Evolutionary conservation across 306 rosid species (phyloP).

Genomic region (Dicorynia guianensis): DNA sequence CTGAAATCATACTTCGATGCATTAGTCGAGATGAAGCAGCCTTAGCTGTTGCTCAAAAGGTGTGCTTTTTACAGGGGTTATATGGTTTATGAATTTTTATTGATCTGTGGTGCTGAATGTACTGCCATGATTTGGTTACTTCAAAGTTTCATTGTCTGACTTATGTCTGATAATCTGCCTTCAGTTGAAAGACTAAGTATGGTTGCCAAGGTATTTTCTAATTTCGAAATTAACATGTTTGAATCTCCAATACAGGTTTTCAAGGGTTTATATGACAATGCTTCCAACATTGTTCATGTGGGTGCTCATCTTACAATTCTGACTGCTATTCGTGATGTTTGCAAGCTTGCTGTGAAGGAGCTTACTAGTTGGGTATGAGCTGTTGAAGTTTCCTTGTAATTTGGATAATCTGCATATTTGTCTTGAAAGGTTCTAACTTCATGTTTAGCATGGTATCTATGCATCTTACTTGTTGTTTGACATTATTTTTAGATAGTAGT

Average conservation of each 20-base stretch:
- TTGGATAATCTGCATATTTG: background rate
- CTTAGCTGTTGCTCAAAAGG: conserved; percentile 99
- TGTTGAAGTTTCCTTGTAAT: background rate
- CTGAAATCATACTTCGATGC: conserved; percentile 90
- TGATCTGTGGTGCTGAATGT: conserved; percentile 1
- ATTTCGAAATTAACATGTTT: conserved; percentile 16
- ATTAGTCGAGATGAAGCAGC: conserved; percentile 99
- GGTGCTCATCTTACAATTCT: conserved; percentile 82
- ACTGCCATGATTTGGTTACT: conserved; percentile 26
- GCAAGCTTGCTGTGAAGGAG: conserved; percentile 97
- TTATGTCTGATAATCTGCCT: conserved; percentile 26
- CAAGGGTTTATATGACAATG: conserved; percentile 85
- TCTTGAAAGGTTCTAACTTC: background rate
- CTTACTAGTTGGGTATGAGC: conserved; percentile 94
- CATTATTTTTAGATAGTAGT: background rate
- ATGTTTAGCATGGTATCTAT: background rate
- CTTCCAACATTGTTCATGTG: conserved; percentile 74
- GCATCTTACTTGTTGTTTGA: background rate
- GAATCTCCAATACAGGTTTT: conserved; percentile 63
- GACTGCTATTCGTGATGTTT: conserved; percentile 97
- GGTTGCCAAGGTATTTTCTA: background rate
- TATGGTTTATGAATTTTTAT: conserved; percentile 13
- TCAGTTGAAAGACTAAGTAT: conserved; percentile 1
- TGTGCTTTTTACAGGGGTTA: conserved; percentile 25
- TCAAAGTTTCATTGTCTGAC: background rate